A percentile compares a stretch with the other conserved stretches of the same genome.
These are phyloP conservation scores for Hysterangium stoloniferum DNA, from an alignment of 768 basidiomycete genomes.

Conservation along the genomic window DNA sequence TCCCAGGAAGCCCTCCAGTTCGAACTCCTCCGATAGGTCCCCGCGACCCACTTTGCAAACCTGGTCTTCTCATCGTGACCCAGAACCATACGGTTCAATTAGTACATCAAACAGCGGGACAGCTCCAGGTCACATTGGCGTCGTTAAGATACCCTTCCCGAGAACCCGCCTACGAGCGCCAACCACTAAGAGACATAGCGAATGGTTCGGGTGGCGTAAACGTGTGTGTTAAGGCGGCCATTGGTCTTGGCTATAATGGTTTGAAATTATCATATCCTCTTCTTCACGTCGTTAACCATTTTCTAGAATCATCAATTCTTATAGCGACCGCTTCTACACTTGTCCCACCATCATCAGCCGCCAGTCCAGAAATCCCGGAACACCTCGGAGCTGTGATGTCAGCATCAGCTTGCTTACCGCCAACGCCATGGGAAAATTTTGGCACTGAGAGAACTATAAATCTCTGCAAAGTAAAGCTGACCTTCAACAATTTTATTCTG, in stretches of 20 bases:
- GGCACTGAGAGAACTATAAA: slow-evolving; percentile 56
- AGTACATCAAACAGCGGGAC: slow-evolving; percentile 40
- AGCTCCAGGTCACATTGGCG: slow-evolving; percentile 37
- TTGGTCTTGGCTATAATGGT: slow-evolving; percentile 58
- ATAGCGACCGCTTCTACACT: slow-evolving; percentile 54
- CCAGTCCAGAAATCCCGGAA: slow-evolving; percentile 23
- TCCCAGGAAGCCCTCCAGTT: slow-evolving; percentile 30
- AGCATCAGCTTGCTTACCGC: slow-evolving; percentile 24
- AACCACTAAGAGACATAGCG: slow-evolving; percentile 10
- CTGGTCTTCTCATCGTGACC: slow-evolving; percentile 57
- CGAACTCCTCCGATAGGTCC: slow-evolving; percentile 60
- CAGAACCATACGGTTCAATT: slow-evolving; percentile 43
- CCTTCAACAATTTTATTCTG: slow-evolving; percentile 36
- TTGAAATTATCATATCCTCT: slow-evolving; percentile 6
- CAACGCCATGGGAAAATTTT: slow-evolving; percentile 43
- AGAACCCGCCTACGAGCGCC: background rate
- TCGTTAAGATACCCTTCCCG: slow-evolving; percentile 39
- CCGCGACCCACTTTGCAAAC: slow-evolving; percentile 39
- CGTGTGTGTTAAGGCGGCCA: slow-evolving; percentile 49
- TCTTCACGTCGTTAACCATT: slow-evolving; percentile 2
- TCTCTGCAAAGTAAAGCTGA: slow-evolving; percentile 50
- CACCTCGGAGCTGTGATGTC: slow-evolving; percentile 37
- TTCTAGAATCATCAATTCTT: slow-evolving; percentile 53
- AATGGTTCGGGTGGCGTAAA: slow-evolving; percentile 32
- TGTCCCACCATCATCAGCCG: slow-evolving; percentile 32